Conservation (phyloP, 495 filamentous ascomycete genomes). For the Pyronema omphalodes region DNA sequence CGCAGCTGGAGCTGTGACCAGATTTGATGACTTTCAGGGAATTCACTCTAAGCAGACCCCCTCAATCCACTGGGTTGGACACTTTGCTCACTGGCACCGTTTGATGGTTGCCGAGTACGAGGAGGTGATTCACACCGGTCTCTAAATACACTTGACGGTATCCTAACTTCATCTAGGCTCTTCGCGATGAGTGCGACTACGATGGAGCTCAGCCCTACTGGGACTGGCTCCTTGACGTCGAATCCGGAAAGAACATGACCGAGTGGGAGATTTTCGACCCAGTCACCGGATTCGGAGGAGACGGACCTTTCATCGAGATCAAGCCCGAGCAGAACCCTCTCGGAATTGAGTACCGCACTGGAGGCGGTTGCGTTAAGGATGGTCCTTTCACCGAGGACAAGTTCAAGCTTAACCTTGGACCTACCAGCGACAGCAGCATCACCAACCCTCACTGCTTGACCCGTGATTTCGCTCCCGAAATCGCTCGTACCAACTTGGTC, state of each 20-base stretch:
- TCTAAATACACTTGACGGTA: too few species aligned
- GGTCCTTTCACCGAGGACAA: slow-evolving; percentile 14
- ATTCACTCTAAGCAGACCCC: slow-evolving; percentile 47
- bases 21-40: slow-evolving; percentile 55
- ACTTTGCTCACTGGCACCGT: slow-evolving; percentile 54
- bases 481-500: slow-evolving; percentile 17
- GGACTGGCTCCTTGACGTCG: slow-evolving; percentile 35
- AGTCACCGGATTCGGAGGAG: slow-evolving; percentile 40
- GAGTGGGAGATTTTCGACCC: slow-evolving; percentile 48
- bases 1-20: slow-evolving; percentile 3
- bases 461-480: slow-evolving; percentile 40
- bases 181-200: slow-evolving; percentile 49
- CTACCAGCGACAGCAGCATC: slow-evolving; percentile 22
- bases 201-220: slow-evolving; percentile 38
- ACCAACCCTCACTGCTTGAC: slow-evolving; percentile 35
- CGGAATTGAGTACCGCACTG: slow-evolving; percentile 3
- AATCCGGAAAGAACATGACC: slow-evolving; percentile 30
- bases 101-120: slow-evolving; percentile 48
- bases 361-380: slow-evolving; percentile 13
- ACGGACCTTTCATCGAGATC: slow-evolving; percentile 29
- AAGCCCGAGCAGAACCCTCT: neutral
- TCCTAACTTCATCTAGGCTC: slow-evolving; percentile 12
- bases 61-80: slow-evolving; percentile 40
- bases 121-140: neutral
- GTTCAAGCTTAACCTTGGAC: slow-evolving; percentile 14